Percentiles rank a stretch among this genome's conserved stretches.
Conservation (phyloP, 2,329 filamentous ascomycete species). For the Diaporthe ampelina region DNA sequence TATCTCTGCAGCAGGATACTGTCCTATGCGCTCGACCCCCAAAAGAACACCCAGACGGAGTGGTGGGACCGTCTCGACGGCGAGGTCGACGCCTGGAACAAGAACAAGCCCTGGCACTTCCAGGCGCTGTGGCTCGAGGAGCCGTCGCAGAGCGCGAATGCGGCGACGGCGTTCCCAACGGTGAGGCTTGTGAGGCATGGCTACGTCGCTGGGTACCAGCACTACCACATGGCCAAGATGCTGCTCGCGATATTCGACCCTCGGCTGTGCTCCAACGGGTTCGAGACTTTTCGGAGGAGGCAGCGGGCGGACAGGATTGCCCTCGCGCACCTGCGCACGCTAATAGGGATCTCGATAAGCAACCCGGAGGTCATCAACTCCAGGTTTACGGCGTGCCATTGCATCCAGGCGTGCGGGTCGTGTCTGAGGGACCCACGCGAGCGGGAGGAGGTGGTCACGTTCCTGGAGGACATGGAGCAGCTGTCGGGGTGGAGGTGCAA, state of each 20-base stretch:
- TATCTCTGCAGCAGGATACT: conserved; percentile 50
- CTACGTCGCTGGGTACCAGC: conserved; percentile 54
- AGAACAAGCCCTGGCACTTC: conserved; percentile 41
- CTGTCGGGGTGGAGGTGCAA: conserved; percentile 22
- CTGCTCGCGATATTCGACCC: conserved; percentile 57
- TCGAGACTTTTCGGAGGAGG: conserved; percentile 44
- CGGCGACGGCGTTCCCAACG: conserved; percentile 37
- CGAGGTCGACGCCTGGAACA: conserved; percentile 46
- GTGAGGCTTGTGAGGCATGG: conserved; percentile 40
- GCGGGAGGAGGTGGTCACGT: conserved; percentile 18
- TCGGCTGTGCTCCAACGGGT: conserved; percentile 44
- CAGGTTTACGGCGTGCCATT: conserved; percentile 47
- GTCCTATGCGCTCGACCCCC: conserved; percentile 51
- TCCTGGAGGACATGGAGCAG: conserved; percentile 21
- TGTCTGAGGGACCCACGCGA: conserved; percentile 21
- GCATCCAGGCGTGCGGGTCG: conserved; percentile 10
- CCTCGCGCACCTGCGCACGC: conserved; percentile 44
- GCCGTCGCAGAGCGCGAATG: neutral
- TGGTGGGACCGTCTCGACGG: conserved; percentile 44
- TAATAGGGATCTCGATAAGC: conserved; percentile 48
- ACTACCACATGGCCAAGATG: conserved; percentile 56
- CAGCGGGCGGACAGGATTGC: conserved; percentile 44
- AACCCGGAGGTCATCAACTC: conserved; percentile 46
- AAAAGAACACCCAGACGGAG: conserved; percentile 45
- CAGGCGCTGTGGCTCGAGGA: conserved; percentile 17